These are phyloP conservation scores for Fusarium tupiense DNA, from an alignment of 2,329 filamentous ascomycete species.

Conservation along the genomic window DNA sequence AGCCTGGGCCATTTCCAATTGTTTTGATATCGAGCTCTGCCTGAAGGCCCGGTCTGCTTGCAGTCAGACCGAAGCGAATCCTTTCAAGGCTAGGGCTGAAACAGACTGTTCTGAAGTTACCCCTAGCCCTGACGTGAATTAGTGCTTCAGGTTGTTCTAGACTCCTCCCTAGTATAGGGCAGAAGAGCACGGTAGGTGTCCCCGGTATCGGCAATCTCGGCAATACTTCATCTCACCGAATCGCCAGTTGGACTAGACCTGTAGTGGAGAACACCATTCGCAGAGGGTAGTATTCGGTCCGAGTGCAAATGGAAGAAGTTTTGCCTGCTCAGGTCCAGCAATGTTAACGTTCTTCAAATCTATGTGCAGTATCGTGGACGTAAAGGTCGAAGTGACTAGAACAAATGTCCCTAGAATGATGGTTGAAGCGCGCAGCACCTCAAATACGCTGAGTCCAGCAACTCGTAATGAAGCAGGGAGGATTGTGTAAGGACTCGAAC, in stretches of 20 bases:
- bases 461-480: background rate
- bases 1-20: background rate
- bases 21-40: background rate
- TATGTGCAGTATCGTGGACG: background rate
- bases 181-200: background rate
- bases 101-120: background rate
- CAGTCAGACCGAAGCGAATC: background rate
- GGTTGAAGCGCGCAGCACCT: rapidly evolving
- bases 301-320: background rate
- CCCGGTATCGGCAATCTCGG: background rate
- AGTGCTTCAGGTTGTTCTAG: background rate
- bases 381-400: background rate
- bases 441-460: rapidly evolving
- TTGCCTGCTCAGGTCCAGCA: background rate
- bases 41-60: background rate
- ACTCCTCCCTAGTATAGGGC: background rate
- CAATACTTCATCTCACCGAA: background rate
- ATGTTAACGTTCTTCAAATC: background rate
- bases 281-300: background rate
- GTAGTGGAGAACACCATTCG: background rate
- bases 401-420: background rate
- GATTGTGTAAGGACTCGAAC: background rate
- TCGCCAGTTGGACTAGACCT: background rate
- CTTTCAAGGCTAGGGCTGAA: background rate
- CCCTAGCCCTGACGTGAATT: no score